Conservation (phyloP, 495 filamentous ascomycete species). For the Lasiosphaeriaceae sp. region DNA sequence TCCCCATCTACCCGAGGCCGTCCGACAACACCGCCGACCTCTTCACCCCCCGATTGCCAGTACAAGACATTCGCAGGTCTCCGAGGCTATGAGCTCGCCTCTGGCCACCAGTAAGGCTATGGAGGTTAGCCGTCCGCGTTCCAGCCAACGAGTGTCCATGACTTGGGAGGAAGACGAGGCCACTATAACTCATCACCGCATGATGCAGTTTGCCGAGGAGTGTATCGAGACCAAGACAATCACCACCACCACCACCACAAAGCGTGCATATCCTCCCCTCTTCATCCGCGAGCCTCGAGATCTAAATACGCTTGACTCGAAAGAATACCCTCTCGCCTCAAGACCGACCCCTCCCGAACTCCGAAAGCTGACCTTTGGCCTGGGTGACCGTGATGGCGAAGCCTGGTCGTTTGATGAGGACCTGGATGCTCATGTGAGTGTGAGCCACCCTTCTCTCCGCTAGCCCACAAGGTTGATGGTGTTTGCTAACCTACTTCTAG, state of each 20-base stretch:
- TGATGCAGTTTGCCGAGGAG: constrained; percentile 50
- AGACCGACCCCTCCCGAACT: constrained; percentile 75
- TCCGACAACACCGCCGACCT: background rate
- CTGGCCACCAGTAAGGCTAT: constrained; percentile 13
- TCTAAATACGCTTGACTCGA: constrained; percentile 71
- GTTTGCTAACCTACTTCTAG: constrained; percentile 17
- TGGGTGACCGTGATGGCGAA: constrained; percentile 50
- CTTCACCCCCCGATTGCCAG: background rate
- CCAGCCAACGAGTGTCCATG: constrained; percentile 44
- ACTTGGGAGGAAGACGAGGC: constrained; percentile 42
- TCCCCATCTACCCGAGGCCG: background rate
- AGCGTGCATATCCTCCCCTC: constrained; percentile 80
- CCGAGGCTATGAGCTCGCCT: background rate
- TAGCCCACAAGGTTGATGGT: background rate
- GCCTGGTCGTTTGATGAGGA: constrained; percentile 66
- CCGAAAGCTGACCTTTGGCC: constrained; percentile 66
- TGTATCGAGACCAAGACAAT: constrained; percentile 64
- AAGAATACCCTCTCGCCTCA: constrained; percentile 82
- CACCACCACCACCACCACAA: constrained; percentile 93
- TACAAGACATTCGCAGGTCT: background rate
- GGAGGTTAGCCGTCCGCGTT: constrained; percentile 37
- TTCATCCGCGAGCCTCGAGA: constrained; percentile 71
- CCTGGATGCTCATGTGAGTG: constrained; percentile 14
- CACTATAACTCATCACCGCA: constrained; percentile 23
- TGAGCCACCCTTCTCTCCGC: background rate